Evolutionary conservation across 2,329 filamentous ascomycete genomes (phyloP), one percentile per base, ranked within the genome.

Genomic region (Fusarium sulawesiense): DNA sequence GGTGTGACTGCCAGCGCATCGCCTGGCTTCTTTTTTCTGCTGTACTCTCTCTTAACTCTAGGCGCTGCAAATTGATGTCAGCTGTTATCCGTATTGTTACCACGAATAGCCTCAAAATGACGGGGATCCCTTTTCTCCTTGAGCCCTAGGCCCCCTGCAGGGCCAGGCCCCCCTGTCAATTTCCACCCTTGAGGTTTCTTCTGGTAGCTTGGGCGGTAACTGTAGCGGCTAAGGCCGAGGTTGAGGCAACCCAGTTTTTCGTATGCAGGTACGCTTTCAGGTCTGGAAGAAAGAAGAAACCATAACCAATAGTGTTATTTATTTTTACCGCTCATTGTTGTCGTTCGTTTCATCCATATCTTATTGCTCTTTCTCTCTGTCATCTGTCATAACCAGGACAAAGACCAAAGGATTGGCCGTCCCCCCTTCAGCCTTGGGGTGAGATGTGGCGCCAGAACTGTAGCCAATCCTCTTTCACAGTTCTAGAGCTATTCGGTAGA

Each of bases 381-480:
- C 13, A 51, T 21, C 25, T 41, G 34, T 53, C 37, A 42, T 53
- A 42, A 25, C 49, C 44, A 42, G 6, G n/a, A 63, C 21, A 42
- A 56, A 30, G 29, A 13, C 25, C 18, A 16, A 16, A 50, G 47
- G 18, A 12, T 16, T 40, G 48, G 48, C 13, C 32, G 34, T 18
- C 21, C 21, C 48, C 32, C 47, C 30, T 51, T 14, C 16, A 20
- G 21, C 30, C 23, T 29, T 29, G 49, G 34, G 23, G 32, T 51
- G 48, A 51, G 30, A 58, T 60, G 64, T 71, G 68, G 68, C 64
- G 56, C 57, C 41, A 55, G 27, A 18, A 16, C 21, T 65, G 49
- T 44, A 58, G 68, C 68, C 68, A 68, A 71, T 71, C 68, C 68
- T 71, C 68, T 71, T 71, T 71, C 64, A 71, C 40, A 41, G 54